Conservation (phyloP, 345 rosid genomes). For the Gossypium anomalum region DNA sequence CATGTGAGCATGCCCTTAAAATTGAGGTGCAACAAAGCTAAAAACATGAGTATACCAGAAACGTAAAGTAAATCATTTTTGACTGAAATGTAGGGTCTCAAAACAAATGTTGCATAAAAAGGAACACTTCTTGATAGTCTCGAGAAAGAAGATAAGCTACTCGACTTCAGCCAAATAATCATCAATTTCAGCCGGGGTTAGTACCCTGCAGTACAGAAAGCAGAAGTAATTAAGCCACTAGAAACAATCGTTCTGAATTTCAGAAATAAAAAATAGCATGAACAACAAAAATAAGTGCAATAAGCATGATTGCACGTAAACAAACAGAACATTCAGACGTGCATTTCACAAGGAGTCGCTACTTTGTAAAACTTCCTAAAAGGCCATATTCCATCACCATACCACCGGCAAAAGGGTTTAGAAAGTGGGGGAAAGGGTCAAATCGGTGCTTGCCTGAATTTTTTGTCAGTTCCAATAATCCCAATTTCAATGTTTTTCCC, state of each 20-base stretch:
- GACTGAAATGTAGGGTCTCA: neutral
- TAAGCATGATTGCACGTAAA: neutral
- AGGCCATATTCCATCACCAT: neutral
- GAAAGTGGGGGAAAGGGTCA: neutral
- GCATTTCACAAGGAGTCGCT: neutral
- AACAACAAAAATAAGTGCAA: neutral
- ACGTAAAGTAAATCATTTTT: neutral
- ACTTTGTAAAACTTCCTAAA: neutral
- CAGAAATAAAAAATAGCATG: neutral
- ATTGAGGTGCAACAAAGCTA: neutral
- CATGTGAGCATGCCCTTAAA: neutral
- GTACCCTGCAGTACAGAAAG: conserved; percentile 45
- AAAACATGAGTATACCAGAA: neutral
- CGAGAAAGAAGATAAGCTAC: conserved; percentile 24
- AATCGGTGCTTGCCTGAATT: conserved; percentile 50
- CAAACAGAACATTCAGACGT: neutral
- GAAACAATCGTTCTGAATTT: neutral
- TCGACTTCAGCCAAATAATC: conserved; percentile 58
- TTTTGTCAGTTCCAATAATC: conserved; percentile 66
- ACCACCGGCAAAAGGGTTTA: neutral
- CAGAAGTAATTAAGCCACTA: neutral
- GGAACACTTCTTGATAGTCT: neutral
- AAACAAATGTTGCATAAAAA: conserved; percentile 3
- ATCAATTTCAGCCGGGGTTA: conserved; percentile 70
- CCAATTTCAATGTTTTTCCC: conserved; percentile 89